phyloP scores from a whole-genome alignment of 805 yeast species.

The Yamadazyma ubonensis region DNA sequence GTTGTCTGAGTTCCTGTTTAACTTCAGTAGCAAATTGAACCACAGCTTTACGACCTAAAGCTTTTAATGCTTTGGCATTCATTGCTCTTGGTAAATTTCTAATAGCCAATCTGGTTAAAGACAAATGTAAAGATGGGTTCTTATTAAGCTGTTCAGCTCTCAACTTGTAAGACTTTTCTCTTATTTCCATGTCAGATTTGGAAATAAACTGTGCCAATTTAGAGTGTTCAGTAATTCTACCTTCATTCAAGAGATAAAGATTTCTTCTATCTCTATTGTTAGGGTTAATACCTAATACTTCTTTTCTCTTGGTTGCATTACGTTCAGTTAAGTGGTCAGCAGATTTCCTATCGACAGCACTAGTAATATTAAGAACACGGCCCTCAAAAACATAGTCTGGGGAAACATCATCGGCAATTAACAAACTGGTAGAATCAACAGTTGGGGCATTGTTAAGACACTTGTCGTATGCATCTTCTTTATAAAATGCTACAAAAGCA shows the following conservation, averaged over 20 bases:
- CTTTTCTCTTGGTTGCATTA: conserved; percentile 71
- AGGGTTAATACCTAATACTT: conserved; percentile 75
- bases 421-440: conserved; percentile 56
- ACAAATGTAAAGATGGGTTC: conserved; percentile 87
- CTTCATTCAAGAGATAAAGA: conserved; percentile 86
- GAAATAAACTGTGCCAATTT: conserved; percentile 70
- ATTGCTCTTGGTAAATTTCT: conserved; percentile 92
- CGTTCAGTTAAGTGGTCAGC: conserved; percentile 74
- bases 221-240: conserved; percentile 80
- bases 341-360: conserved; percentile 83
- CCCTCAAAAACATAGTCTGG: conserved; percentile 91
- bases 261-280: conserved; percentile 82
- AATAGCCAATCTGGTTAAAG: conserved; percentile 92
- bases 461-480: conserved; percentile 57
- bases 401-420: conserved; percentile 90
- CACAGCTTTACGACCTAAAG: conserved; percentile 90
- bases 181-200: conserved; percentile 73
- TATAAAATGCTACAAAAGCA: conserved; percentile 85
- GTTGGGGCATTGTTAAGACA: conserved; percentile 82
- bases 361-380: conserved; percentile 76
- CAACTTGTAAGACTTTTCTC: conserved; percentile 83
- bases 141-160: conserved; percentile 88
- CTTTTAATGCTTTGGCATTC: conserved; percentile 85
- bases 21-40: conserved; percentile 93
- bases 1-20: conserved; percentile 68